Evolutionary conservation across 805 yeast species (phyloP).

Genomic region (Lipomyces lipofer): DNA sequence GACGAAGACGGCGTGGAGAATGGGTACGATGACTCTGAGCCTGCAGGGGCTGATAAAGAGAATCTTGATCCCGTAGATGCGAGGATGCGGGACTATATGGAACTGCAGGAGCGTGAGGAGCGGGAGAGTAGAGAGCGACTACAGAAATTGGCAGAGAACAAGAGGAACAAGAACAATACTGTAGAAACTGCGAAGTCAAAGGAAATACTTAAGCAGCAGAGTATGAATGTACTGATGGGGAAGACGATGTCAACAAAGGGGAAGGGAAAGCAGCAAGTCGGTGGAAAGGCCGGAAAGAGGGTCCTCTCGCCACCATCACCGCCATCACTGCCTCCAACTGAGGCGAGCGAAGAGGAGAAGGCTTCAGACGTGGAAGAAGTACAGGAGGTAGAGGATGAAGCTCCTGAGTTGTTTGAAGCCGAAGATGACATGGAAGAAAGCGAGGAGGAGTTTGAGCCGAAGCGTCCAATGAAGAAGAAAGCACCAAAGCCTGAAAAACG

Average conservation of each 20-base stretch:
- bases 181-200: neutral
- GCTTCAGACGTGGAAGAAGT: slow-evolving; percentile 3
- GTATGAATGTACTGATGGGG: neutral
- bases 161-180: neutral
- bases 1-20: neutral
- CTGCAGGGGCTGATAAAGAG: slow-evolving; percentile 11
- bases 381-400: slow-evolving; percentile 15
- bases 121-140: slow-evolving; percentile 18
- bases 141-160: slow-evolving; percentile 3
- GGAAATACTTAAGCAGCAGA: neutral
- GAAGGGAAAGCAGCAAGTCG: neutral
- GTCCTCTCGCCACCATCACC: neutral
- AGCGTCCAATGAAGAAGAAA: neutral
- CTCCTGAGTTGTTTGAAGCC: neutral
- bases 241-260: neutral
- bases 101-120: slow-evolving; percentile 24
- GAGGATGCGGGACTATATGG: slow-evolving; percentile 13
- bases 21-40: slow-evolving; percentile 7
- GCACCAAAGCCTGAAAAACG: no score
- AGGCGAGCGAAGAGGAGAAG: slow-evolving; percentile 8
- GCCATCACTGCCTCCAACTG: slow-evolving; percentile 6
- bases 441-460: slow-evolving; percentile 8
- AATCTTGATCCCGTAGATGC: slow-evolving; percentile 18
- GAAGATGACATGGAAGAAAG: slow-evolving; percentile 14
- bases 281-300: no score